Evolutionary conservation across 192 early-diverging fungal genomes (phyloP), one percentile per base, ranked within the genome.

Genomic region (Chytriomyces hyalinus): DNA sequence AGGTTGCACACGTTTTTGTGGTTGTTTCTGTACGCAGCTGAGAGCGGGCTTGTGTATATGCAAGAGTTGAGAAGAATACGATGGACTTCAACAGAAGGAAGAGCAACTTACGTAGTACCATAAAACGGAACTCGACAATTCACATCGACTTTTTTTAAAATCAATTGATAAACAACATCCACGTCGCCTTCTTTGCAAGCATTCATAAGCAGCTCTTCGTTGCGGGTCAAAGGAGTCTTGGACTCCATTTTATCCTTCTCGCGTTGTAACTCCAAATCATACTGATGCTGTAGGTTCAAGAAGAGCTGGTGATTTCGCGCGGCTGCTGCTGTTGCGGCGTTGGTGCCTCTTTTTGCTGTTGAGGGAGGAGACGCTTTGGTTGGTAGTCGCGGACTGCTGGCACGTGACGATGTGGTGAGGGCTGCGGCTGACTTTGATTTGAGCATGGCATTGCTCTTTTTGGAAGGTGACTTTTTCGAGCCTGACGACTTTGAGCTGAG

Each of bases 111-210:
- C 81, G 72, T 75, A 17, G 79, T 77, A 8, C 83, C 83, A 28
- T 78, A 77, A 28, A 65, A 46, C 9, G 83, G 83, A 15, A 79
- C 6, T 51, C 72, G 61, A 53, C 67, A 76, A 66, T 84, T 84
- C 20, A 84, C 62, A 66, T 84, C 70, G 4, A 75, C 78, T 49
- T 70, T 67, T 36, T 77, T 77, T 73, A 71, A 79, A 28, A 84
- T 15, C 44, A 60, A 73, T 13, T 73, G 43, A 64, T 83, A 83
- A 4, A 83, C 79, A 24, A 6, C 26, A 67, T 83, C 82, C 4
- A 83, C 68, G 53, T 83, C 49, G 8, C 82, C 82, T 15, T 5
- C 24, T 47, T 47, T 45, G 48, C 75, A 78, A n/a, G 80, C 79
- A 26, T 73, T 61, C 50, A 84, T 79, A 28, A 80, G 53, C 1